Evolutionary conservation across 306 rosid genomes (phyloP).

Genomic region (Gillenia trifoliata): DNA sequence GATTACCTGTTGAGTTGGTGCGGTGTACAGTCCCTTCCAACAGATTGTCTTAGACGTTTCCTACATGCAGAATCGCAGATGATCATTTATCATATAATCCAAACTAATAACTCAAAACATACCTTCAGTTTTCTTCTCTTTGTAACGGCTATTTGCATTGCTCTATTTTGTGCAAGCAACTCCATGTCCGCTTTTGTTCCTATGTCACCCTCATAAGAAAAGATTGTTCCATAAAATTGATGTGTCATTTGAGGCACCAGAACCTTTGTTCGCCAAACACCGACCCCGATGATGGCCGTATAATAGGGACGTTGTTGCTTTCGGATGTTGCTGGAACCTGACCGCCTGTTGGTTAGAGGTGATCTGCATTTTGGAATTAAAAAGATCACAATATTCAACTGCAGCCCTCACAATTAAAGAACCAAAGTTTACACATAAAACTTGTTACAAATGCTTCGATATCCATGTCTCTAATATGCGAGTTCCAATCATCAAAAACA

Average conservation of each 20-base stretch:
- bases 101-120: no score
- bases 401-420: not conserved
- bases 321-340: constrained; percentile 55
- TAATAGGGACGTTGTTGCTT: constrained; percentile 41
- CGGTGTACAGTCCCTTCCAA: no score
- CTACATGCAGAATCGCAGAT: no score
- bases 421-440: not conserved
- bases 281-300: constrained; percentile 27
- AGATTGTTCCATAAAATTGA: constrained; percentile 28
- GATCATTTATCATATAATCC: no score
- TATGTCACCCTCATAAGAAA: constrained; percentile 29
- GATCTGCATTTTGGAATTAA: constrained; percentile 30
- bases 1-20: not conserved
- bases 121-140: constrained; percentile 77
- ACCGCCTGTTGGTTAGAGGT: constrained; percentile 29
- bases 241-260: constrained; percentile 27
- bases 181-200: constrained; percentile 41
- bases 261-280: constrained; percentile 21
- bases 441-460: not conserved
- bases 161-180: constrained; percentile 54
- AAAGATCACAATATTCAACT: not conserved
- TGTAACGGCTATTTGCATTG: constrained; percentile 68
- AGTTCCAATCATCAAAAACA: not conserved
- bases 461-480: not conserved
- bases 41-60: no score